Percentiles rank a stretch among this genome's conserved stretches.
phyloP scores from a whole-genome alignment of 2,329 filamentous ascomycete species.

The Byssochlamys sp. region DNA sequence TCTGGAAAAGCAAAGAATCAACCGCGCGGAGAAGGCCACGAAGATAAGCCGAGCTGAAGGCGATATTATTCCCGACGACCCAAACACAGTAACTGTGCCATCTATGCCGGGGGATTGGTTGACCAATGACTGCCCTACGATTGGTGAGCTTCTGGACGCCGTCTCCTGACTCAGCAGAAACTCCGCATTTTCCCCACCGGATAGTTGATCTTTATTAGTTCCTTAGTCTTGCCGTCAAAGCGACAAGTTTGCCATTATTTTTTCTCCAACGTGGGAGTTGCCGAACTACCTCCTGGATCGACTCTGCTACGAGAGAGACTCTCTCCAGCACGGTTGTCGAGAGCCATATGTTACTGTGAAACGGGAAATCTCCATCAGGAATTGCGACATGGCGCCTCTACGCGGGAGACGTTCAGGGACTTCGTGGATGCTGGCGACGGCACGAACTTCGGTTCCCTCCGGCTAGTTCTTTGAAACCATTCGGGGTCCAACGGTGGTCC shows the following conservation, averaged over 20 bases:
- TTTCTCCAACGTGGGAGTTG: no score
- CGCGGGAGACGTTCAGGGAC: not conserved
- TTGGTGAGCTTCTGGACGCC: conserved; percentile 3
- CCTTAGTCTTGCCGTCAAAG: no score
- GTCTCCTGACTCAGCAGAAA: conserved; percentile 1
- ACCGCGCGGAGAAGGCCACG: not conserved
- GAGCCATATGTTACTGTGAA: no score
- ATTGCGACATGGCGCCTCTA: not conserved
- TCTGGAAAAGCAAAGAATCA: not conserved
- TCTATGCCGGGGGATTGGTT: not conserved
- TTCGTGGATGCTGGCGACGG: not conserved
- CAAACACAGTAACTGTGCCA: not conserved
- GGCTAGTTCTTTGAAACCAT: not conserved
- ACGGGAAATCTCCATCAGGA: not conserved
- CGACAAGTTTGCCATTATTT: no score
- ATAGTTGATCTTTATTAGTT: no score
- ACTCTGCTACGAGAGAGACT: no score
- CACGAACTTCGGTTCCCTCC: not conserved
- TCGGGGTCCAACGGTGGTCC: not conserved
- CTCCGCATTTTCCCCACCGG: not conserved
- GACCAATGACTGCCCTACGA: not conserved
- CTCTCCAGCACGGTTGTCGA: no score
- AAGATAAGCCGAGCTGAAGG: not conserved
- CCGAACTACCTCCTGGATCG: no score
- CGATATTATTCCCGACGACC: not conserved